Base-by-base conservation (phyloP, 306 rosid species). In the Dalbergia cultrata region DNA sequence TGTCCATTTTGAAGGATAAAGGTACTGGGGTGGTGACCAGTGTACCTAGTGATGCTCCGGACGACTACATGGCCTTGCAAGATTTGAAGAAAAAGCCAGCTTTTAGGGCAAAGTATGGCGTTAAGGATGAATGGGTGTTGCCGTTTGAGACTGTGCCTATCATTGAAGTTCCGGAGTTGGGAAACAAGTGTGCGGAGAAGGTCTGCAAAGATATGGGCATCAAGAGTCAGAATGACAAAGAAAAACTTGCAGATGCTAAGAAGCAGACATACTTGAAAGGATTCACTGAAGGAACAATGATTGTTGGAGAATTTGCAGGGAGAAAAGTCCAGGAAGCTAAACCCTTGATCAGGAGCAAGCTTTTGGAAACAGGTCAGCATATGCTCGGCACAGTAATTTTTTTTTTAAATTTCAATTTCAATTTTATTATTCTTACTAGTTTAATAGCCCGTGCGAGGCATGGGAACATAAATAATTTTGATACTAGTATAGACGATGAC, bases 41-140 rank as follows among this genome's bases (percentile, higher is more conserved):
- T 77, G 99, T 95, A 67, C 99, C 99, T 14, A 90, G 95, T 81
- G 99, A 95, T 83, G 90, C 99, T 67, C 99, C 99, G 3, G 99
- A 95, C 85, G 99, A 95, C 75, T 95, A 90, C 79, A 95, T 93
- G 95, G 95, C 97, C 3, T 79, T 95, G 94, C 94, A 87, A 18
- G 99, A 91, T 84, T 87, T 95, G 80, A 95, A 90, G 85, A 45
- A 87, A 16, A 95, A 95, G 83, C 92, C 92, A 18, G 93, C 93
- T 7, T 52, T 92, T 39, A 87, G 97, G 84, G 94, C 84, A 4
- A 95, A 95, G 87, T 91, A 74, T 53, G 94, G 97, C 16, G 88
- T 95, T 70, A 88, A 88, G 86, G 97, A 95, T 89, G 99, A 95
- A 54, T 92, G 97, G 97, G 83, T 95, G 6, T 37, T 95, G 80